Base-by-base conservation (phyloP, 495 filamentous ascomycete species). In the Neurospora sp. region DNA sequence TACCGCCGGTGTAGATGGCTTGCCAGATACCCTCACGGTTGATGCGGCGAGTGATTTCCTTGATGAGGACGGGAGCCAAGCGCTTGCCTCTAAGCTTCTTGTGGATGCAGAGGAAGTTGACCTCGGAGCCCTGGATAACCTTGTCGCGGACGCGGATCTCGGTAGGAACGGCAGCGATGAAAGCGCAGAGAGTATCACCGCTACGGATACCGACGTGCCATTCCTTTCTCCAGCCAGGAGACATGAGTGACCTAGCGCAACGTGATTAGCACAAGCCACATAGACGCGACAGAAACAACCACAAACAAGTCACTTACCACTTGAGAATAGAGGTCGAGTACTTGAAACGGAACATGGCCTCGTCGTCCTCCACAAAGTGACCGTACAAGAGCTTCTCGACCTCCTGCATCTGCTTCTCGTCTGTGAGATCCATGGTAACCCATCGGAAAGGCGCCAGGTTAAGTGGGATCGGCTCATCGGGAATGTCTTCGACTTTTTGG, bases 41-140 rank as follows among this genome's bases (percentile, higher is more conserved):
- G 83, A 93, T 94, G 69, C 93, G 88, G 22, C 96, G 90, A 10
- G 96, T 98, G 78, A 99, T 94, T 79, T 98, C 96, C 79, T 98
- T 96, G 83, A 99, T 99, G 48, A 99, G 87, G 4, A 97, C 91
- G 0, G 96, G 96, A 0, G 96, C 88, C 45, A 99, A 87, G 12
- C 96, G 90, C 82, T 99, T 98, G 16, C 91, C 89, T 53, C 96
- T 92, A 9, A 99, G 89, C 82, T 98, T 98, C 86, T 97, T 98
- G 86, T 98, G 96, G 74, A 98, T 89, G 79, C 93, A 96, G 70
- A 99, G 91, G 85, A 97, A 98, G 83, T 99, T 98, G 83, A 98
- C 94, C 79, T 99, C 96, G 40, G 91, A 94, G 71, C 90, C 89
- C 70, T 89, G 89, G 75, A 98, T 80, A 68, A 86, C 82, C 69